A percentile compares a stretch with the other conserved stretches of the same genome.
These are phyloP conservation scores for Barnettozyma sucrosica DNA, from an alignment of 805 yeast species.

Conservation along the genomic window DNA sequence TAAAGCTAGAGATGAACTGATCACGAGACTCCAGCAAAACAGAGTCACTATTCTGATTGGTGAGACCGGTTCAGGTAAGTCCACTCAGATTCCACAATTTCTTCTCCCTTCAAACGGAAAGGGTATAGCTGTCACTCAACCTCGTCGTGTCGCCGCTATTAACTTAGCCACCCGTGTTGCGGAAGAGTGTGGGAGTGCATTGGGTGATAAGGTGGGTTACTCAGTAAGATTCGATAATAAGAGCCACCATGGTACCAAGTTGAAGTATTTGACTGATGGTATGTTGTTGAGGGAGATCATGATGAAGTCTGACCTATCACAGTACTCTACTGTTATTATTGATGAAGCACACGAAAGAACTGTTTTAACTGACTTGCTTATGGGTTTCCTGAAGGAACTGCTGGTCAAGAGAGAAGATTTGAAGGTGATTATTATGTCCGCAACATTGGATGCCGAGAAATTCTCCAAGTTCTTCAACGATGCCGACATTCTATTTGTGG, in stretches of 20 bases:
- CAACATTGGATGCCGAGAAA: slow-evolving; percentile 87
- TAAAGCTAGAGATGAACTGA: slow-evolving; percentile 58
- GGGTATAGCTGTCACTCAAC: slow-evolving; percentile 88
- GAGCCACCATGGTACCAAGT: slow-evolving; percentile 51
- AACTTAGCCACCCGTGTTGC: slow-evolving; percentile 90
- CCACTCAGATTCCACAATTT: slow-evolving; percentile 94
- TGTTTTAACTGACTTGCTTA: slow-evolving; percentile 77
- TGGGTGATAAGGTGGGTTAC: slow-evolving; percentile 87
- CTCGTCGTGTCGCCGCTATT: slow-evolving; percentile 96
- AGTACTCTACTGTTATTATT: slow-evolving; percentile 71
- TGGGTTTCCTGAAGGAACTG: slow-evolving; percentile 81
- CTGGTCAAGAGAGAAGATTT: slow-evolving; percentile 48
- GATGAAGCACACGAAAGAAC: slow-evolving; percentile 99
- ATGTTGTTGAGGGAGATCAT: slow-evolving; percentile 89
- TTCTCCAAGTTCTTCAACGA: slow-evolving; percentile 72
- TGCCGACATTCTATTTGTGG: slow-evolving; percentile 82
- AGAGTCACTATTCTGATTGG: slow-evolving; percentile 83
- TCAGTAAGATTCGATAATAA: slow-evolving; percentile 86
- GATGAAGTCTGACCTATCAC: slow-evolving; percentile 57
- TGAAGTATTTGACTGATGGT: slow-evolving; percentile 94
- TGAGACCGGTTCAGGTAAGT: slow-evolving; percentile 97
- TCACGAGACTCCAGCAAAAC: slow-evolving; percentile 46
- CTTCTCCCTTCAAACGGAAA: slow-evolving; percentile 48
- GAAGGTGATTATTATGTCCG: slow-evolving; percentile 86
- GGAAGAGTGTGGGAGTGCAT: slow-evolving; percentile 69